These are phyloP conservation scores for Neonectria magnoliae DNA, from an alignment of 2,329 filamentous ascomycete genomes.

Conservation along the genomic window DNA sequence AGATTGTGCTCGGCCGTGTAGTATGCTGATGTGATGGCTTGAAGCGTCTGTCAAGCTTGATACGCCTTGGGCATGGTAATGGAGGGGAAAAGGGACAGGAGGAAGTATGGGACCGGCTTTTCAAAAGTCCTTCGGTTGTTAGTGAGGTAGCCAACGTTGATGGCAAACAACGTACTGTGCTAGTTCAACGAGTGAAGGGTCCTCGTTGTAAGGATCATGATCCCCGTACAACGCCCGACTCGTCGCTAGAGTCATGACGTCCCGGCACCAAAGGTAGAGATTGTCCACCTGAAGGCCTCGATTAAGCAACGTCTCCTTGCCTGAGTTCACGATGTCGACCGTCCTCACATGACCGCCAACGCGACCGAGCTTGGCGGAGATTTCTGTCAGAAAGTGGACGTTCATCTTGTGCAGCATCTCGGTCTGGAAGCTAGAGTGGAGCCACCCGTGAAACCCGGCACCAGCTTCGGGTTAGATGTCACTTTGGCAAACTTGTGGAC, in stretches of 20 bases:
- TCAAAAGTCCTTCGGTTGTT: constrained; percentile 35
- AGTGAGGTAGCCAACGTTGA: not conserved
- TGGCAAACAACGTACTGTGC: constrained; percentile 28
- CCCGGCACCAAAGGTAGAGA: constrained; percentile 52
- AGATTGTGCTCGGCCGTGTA: constrained; percentile 44
- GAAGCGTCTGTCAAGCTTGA: constrained; percentile 38
- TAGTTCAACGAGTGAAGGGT: constrained; percentile 29
- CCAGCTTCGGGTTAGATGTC: constrained; percentile 16
- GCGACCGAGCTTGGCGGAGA: constrained; percentile 27
- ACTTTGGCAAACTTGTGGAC: constrained; percentile 42
- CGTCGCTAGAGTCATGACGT: constrained; percentile 51
- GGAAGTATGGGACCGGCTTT: constrained; percentile 36
- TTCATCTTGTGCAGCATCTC: constrained; percentile 48
- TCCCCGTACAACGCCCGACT: constrained; percentile 54
- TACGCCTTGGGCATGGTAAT: constrained; percentile 46
- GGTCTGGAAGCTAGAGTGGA: constrained; percentile 46
- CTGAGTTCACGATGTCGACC: constrained; percentile 13
- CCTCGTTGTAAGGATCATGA: constrained; percentile 52
- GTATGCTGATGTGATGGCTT: constrained; percentile 44
- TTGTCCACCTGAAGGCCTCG: constrained; percentile 45
- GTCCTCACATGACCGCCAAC: constrained; percentile 21
- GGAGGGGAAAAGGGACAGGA: constrained; percentile 45
- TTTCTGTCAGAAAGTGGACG: constrained; percentile 23
- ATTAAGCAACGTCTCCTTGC: constrained; percentile 20
- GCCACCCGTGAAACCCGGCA: constrained; percentile 44